A percentile compares a stretch with the other conserved stretches of the same genome.
phyloP scores from a whole-genome alignment of 2,329 filamentous ascomycete genomes.

The Rhynchosporium graminicola region DNA sequence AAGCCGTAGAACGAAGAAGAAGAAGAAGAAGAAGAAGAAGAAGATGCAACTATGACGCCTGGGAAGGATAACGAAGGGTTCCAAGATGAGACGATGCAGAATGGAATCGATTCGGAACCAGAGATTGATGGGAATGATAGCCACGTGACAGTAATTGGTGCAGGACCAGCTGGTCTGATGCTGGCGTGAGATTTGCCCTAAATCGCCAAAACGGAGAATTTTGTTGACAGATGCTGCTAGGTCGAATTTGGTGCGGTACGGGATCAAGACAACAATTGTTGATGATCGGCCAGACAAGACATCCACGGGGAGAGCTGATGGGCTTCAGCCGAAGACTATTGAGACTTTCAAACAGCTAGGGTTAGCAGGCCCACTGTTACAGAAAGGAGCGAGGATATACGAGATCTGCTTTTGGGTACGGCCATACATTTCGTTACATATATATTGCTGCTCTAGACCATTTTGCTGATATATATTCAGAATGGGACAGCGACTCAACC shows the following conservation, averaged over 20 bases:
- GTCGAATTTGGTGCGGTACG: slow-evolving; percentile 62
- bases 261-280: slow-evolving; percentile 64
- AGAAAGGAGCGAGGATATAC: slow-evolving; percentile 58
- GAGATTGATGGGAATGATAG: slow-evolving; percentile 13
- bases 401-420: slow-evolving; percentile 62
- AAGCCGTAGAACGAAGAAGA: neutral
- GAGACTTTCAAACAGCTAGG: slow-evolving; percentile 64
- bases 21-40: neutral
- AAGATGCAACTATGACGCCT: slow-evolving; percentile 26
- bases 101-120: slow-evolving; percentile 11
- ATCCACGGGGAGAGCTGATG: slow-evolving; percentile 59
- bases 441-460: neutral
- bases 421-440: slow-evolving; percentile 28
- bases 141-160: slow-evolving; percentile 42
- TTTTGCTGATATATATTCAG: slow-evolving; percentile 48
- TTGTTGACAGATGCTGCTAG: slow-evolving; percentile 38
- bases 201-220: neutral
- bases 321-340: slow-evolving; percentile 61
- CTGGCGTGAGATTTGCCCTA: slow-evolving; percentile 30
- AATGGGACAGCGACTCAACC: slow-evolving; percentile 21
- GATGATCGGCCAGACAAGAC: slow-evolving; percentile 71
- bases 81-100: slow-evolving; percentile 12
- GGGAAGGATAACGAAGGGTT: slow-evolving; percentile 28
- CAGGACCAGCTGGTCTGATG: slow-evolving; percentile 49
- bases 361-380: slow-evolving; percentile 54